Conservation (phyloP, 2,329 filamentous ascomycete genomes). For the Hypoxylon sp. region DNA sequence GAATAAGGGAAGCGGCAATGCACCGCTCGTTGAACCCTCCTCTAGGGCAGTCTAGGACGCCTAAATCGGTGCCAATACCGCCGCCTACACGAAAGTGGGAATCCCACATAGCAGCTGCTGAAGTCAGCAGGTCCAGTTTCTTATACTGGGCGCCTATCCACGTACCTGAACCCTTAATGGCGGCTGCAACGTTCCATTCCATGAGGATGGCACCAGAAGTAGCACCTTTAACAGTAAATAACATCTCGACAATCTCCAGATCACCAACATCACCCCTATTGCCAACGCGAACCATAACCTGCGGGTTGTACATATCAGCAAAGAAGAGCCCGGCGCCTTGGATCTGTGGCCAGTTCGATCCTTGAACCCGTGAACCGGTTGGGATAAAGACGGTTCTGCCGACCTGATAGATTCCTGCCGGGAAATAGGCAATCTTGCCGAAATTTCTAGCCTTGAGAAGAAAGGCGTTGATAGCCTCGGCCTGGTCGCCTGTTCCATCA, state of each 20-base stretch:
- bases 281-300: conserved; percentile 76
- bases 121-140: too few relatives aligned
- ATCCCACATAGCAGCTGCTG: conserved; percentile 69
- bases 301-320: conserved; percentile 70
- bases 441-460: neutral
- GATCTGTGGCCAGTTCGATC: conserved; percentile 79
- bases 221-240: conserved; percentile 76
- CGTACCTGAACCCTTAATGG: conserved; percentile 65
- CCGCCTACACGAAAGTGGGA: conserved; percentile 58
- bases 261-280: conserved; percentile 70
- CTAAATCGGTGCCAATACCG: conserved; percentile 75
- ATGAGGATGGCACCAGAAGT: conserved; percentile 78
- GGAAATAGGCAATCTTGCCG: neutral
- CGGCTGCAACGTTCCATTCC: conserved; percentile 75
- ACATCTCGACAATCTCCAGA: conserved; percentile 78
- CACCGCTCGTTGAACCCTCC: conserved; percentile 64
- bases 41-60: conserved; percentile 71
- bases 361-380: conserved; percentile 75
- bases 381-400: conserved; percentile 61
- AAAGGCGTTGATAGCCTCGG: neutral
- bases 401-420: conserved; percentile 48
- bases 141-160: too few relatives aligned
- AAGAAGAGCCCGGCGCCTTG: conserved; percentile 72
- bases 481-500: conserved; percentile 55
- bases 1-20: conserved; percentile 69